Base-by-base conservation (phyloP, 2,329 filamentous ascomycete species). In the Iodosphaeria phyllophila region DNA sequence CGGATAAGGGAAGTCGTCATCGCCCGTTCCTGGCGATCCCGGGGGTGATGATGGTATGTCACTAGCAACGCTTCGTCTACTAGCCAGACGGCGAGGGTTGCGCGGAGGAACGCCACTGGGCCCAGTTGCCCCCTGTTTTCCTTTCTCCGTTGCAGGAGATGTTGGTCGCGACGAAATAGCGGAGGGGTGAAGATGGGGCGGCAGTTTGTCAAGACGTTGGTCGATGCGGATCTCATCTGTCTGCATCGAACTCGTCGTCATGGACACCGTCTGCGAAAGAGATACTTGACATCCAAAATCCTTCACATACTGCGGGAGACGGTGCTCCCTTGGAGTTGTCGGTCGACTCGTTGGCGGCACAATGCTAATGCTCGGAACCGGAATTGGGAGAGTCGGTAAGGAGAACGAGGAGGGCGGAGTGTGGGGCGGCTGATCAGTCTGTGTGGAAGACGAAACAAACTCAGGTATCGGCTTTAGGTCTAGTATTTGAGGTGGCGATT, bases 151-250 rank as follows among this genome's bases (percentile, higher is more conserved):
- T 53, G 11, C n/a, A n/a, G 69, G 68, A 8, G 69, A 73, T 2
- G 54, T 46, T 6, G 70, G 68, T 12, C 63, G 52, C 0, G 70
- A 74, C 0, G 60, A 55, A 31, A 92, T 76, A 11, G 73, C 60
- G 1, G 79, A 86, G 1, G 83, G 82, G 28, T 83, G 70, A 17
- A 92, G 60, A 41, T 89, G 77, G 2, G 69, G 56, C 9, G 82
- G 80, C 14, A 92, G 58, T 35, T 71, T 73, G 31, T 75, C 67
- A 22, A 80, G 54, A 31, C 83, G 68, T 51, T 70, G 68, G 42
- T 92, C 84, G 5, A 91, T 67, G 28, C 79, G 68, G 29, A 95
- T 93, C 30, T 80, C 78, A 37, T 95, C 84, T 0, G 89, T 98
- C 54, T 98, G 89, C 29, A 84, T 52, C 3, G 46, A 43, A 8